Base-by-base conservation (phyloP, 805 yeast genomes). In the Schwanniomyces yamadae region DNA sequence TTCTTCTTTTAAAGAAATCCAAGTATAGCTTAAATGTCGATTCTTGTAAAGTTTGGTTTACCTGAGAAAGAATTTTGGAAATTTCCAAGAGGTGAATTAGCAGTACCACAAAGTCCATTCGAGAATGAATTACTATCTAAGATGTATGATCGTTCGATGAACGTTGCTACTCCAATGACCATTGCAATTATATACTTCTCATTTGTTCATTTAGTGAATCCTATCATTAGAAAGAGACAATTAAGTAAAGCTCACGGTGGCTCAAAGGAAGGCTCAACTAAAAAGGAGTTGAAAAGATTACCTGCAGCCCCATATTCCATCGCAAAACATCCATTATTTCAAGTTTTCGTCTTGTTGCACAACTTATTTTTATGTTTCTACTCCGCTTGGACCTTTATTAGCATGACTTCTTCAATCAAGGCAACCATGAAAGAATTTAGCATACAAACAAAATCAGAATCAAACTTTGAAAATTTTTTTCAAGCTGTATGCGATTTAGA, bases 361-460 rank as follows among this genome's bases (percentile, higher is more conserved):
- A 82, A 82, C 52, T 45, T 78, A 15, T 69, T 74, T 28, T 70
- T 82, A 23, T 81, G 87, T 53, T 61, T 63, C n/a, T 82, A 80
- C 59, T 80, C 86, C 3, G 71, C 73, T 20, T 81, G 86, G 86
- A 80, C 88, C 6, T 80, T 80, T 43, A 31, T 77, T 15, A 85
- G 86, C n/a, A 80, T 82, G 80, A 56, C 73, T 18, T 49, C 61
- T 13, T 66, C 82, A 8, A 73, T 82, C 49, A 55, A 63, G 39
- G 55, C 59, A 31, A 68, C 74, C 40, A 55, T 61, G 48, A 45
- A 49, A 34, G 17, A 23, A 9, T 28, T 36, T 16, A 36, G 31
- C 27, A 24, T 33, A 21, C 31, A 23, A 27, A 30, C 39, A 3
- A 23, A 17, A 14, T 25, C 34, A 17, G 20, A 20, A n/a, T 23